Base-by-base conservation (phyloP, 163 green algal genomes). In the Chlorella variabilis region DNA sequence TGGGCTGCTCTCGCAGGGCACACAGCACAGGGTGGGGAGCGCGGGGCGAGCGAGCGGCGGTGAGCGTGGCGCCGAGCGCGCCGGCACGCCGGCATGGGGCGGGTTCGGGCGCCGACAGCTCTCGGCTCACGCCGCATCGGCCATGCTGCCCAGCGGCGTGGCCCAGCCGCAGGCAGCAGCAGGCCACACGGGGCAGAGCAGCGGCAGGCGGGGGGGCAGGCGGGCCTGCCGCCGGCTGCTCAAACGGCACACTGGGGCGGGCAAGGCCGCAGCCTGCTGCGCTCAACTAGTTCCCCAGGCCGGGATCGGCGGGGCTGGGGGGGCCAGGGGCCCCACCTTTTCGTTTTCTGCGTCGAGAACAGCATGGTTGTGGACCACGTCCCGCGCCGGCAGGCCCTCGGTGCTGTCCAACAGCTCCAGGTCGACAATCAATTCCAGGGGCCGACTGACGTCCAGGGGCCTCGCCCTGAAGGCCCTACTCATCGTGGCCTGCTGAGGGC, bases 401-500 rank as follows among this genome's bases (percentile, higher is more conserved):
- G 84, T 81, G 11, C 80, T 86, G 59, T 97, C 94, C 36, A 98
- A 84, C 62, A 96, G 87, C 15, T 81, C 86, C 15, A 93, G 42
- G 83, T 97, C 93, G 27, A 49, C 4, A 34, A 71, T 63, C 39
- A 96, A 93, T 17, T 84, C 81, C 66, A 96, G 86, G 77, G 88
- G 89, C 49, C 89, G 91, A 71, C 84, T 87, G 21, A 93, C 84
- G 71, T 97, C 93, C 51, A 97, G 76, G 0, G 92, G 92, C 31
- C 92, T 80, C 4, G 93, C 91, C 70, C 91, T 78, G 78, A 95
- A 91, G 29, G 67, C 67, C 4, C 78, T 41, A 4, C 66, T 78
- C 49, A 49, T 68, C 77, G 62, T 69, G 41, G 25, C 66, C 15
- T 67, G n/a, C n/a, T n/a, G n/a, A n/a, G n/a, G n/a, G n/a, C n/a